phyloP scores from a whole-genome alignment of 2,329 filamentous ascomycete species.

The Sclerotinia subarctica region DNA sequence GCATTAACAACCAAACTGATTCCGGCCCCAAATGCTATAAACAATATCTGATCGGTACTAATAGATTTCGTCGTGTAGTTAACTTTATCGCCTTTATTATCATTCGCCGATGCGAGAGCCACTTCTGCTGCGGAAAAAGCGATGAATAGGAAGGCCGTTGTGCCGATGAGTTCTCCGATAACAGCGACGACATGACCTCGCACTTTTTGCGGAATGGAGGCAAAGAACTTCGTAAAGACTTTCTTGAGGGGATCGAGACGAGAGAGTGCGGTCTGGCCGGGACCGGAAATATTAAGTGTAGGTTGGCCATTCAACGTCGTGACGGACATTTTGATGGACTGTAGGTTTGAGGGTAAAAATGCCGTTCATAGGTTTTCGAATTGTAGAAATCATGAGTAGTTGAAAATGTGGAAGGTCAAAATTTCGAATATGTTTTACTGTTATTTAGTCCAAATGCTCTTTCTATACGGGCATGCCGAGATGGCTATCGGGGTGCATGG shows the following conservation, averaged over 20 bases:
- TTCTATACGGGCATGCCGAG: neutral
- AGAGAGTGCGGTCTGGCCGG: slow-evolving; percentile 23
- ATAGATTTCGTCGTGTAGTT: slow-evolving; percentile 17
- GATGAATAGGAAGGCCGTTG: slow-evolving; percentile 41
- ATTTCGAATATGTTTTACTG: neutral
- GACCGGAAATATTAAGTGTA: slow-evolving; percentile 26
- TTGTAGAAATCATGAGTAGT: neutral
- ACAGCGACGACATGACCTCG: slow-evolving; percentile 47
- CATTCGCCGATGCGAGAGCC: slow-evolving; percentile 34
- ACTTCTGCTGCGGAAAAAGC: slow-evolving; percentile 35
- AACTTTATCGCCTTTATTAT: slow-evolving; percentile 19
- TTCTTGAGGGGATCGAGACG: slow-evolving; percentile 28
- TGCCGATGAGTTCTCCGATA: slow-evolving; percentile 51
- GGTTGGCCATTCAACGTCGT: slow-evolving; percentile 21
- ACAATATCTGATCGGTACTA: slow-evolving; percentile 35
- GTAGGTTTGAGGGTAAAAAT: slow-evolving; percentile 13
- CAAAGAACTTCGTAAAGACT: slow-evolving; percentile 26
- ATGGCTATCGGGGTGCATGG: no score
- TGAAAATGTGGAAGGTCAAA: neutral
- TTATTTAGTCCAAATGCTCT: neutral
- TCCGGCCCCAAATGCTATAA: slow-evolving; percentile 29
- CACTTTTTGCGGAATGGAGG: slow-evolving; percentile 22
- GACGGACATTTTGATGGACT: slow-evolving; percentile 20
- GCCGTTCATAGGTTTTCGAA: slow-evolving; percentile 13
- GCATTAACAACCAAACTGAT: slow-evolving; percentile 46